These are phyloP conservation scores for Eucalyptus sp. DNA, from an alignment of 345 rosid species.

Conservation along the genomic window DNA sequence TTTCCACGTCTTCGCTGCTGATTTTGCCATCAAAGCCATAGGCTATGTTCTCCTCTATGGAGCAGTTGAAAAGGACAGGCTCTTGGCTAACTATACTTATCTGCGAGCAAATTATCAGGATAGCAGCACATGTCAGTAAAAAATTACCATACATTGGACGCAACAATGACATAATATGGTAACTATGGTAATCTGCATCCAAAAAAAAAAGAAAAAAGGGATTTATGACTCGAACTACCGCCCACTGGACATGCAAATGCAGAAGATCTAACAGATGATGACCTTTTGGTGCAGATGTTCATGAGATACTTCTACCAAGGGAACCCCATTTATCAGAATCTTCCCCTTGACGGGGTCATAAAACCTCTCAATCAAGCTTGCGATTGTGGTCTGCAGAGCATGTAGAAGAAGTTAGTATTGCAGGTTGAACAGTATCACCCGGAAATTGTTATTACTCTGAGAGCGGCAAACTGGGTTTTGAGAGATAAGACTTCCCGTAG, in stretches of 20 bases:
- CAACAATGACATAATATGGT: neutral
- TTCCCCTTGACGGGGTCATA: constrained; percentile 82
- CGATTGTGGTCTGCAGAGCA: constrained; percentile 74
- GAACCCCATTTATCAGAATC: constrained; percentile 69
- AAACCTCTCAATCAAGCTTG: constrained; percentile 84
- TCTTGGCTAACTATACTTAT: constrained; percentile 91
- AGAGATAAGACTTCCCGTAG: neutral
- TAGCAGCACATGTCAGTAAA: neutral
- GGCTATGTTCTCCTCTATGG: constrained; percentile 45
- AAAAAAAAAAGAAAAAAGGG: neutral
- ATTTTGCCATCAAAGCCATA: constrained; percentile 66
- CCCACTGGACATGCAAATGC: neutral
- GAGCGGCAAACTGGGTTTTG: neutral
- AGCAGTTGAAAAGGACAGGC: constrained; percentile 66
- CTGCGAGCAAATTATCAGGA: constrained; percentile 10
- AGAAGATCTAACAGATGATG: neutral
- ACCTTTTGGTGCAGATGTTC: constrained; percentile 76
- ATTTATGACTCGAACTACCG: neutral
- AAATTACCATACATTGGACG: neutral
- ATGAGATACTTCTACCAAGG: constrained; percentile 70
- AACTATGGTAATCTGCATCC: neutral
- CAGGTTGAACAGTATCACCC: neutral
- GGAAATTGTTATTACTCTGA: neutral
- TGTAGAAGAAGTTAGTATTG: neutral
- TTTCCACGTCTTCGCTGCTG: constrained; percentile 39